phyloP scores from a whole-genome alignment of 2,329 filamentous ascomycete species.

The Alternaria gaisen region DNA sequence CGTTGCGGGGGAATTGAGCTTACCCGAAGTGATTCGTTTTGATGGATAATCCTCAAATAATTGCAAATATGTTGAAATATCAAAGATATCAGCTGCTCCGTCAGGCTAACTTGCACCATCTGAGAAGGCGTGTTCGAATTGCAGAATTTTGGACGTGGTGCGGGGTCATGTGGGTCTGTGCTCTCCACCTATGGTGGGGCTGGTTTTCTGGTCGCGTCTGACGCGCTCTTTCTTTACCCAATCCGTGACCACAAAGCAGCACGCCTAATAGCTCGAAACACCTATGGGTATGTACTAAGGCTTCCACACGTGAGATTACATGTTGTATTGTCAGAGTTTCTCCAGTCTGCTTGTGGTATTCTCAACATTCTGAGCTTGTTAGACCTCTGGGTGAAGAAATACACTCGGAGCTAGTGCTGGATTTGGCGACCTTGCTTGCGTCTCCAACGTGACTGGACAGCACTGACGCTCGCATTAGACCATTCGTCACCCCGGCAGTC shows the following conservation, averaged over 20 bases:
- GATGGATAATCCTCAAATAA: no score
- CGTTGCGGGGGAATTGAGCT: no score
- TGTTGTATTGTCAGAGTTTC: neutral
- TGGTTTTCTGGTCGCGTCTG: constrained; percentile 4
- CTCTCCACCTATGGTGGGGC: constrained; percentile 22
- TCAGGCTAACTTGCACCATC: accelerated
- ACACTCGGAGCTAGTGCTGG: neutral
- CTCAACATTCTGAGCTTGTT: neutral
- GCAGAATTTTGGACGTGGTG: constrained; percentile 13
- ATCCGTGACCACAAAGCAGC: constrained; percentile 1
- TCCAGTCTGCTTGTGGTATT: no score
- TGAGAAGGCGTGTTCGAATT: neutral
- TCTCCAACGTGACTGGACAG: neutral
- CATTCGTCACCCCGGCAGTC: constrained; percentile 31
- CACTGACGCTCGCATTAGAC: constrained; percentile 17
- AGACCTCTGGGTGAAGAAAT: neutral
- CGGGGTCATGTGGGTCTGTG: constrained; percentile 25
- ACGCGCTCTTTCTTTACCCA: constrained; percentile 14
- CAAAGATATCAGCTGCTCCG: no score
- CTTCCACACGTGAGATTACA: neutral
- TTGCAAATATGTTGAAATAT: neutral
- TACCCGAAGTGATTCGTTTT: constrained; percentile 27
- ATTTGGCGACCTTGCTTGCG: constrained; percentile 8
- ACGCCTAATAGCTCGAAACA: constrained; percentile 4
- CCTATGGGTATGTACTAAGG: constrained; percentile 20